Conservation (phyloP, 441 rosid genomes). For the Gossypium schwendimanii region DNA sequence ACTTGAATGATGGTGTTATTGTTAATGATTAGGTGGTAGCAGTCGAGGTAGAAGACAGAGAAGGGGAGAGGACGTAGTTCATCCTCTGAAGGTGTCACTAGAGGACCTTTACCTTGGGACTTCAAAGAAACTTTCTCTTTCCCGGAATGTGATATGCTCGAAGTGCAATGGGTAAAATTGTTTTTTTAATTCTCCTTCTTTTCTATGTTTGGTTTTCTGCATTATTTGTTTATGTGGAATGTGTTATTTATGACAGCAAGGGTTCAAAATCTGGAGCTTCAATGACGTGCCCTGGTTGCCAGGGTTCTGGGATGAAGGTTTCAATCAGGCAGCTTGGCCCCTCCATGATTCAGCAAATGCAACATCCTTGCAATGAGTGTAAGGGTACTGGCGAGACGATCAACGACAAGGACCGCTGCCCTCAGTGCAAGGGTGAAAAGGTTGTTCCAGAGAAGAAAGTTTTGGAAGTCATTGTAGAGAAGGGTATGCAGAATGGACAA, state of each 20-base stretch:
- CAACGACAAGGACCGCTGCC: slow-evolving; percentile 51
- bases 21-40: slow-evolving; percentile 41
- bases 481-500: slow-evolving; percentile 72
- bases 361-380: slow-evolving; percentile 74
- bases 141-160: slow-evolving; percentile 60
- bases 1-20: neutral
- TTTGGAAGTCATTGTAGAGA: slow-evolving; percentile 63
- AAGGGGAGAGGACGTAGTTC: slow-evolving; percentile 73
- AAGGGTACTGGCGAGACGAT: slow-evolving; percentile 72
- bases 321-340: slow-evolving; percentile 74
- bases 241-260: slow-evolving; percentile 33
- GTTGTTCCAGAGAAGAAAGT: slow-evolving; percentile 72
- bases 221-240: neutral
- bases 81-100: slow-evolving; percentile 59
- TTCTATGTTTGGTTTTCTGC: neutral
- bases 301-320: slow-evolving; percentile 78
- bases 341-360: slow-evolving; percentile 85
- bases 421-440: slow-evolving; percentile 70
- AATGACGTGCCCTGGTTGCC: slow-evolving; percentile 57
- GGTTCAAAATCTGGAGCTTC: slow-evolving; percentile 79
- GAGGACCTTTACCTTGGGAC: slow-evolving; percentile 68
- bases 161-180: slow-evolving; percentile 63
- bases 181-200: neutral
- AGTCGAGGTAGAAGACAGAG: slow-evolving; percentile 73
- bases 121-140: slow-evolving; percentile 68